Percentiles rank a stretch among this genome's conserved stretches.
Evolutionary conservation across 1,284 basidiomycete genomes (phyloP).

Genomic region (Trichosporon inkin): DNA sequence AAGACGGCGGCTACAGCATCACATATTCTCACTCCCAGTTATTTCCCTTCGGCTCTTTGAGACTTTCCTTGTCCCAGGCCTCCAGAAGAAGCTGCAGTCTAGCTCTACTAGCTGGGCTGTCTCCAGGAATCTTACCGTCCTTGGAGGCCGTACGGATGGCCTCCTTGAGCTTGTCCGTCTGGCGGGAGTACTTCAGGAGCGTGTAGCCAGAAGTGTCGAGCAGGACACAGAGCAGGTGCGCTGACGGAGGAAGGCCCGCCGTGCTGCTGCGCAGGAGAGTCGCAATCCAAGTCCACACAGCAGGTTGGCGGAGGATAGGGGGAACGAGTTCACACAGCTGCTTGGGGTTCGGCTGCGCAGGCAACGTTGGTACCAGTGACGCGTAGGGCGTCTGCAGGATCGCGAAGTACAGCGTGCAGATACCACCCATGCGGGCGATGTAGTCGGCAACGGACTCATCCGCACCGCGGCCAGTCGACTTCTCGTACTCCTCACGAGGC

Average conservation of each 20-base stretch:
- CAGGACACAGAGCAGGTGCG: constrained; percentile 55
- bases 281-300: constrained; percentile 65
- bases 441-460: constrained; percentile 64
- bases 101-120: constrained; percentile 35
- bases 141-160: constrained; percentile 57
- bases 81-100: constrained; percentile 31
- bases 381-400: constrained; percentile 58
- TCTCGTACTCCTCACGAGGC: constrained; percentile 59
- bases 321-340: constrained; percentile 53
- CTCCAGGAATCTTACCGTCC: constrained; percentile 32
- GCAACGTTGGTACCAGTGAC: constrained; percentile 37
- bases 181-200: constrained; percentile 62
- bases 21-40: constrained; percentile 19
- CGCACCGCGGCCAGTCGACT: constrained; percentile 60
- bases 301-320: constrained; percentile 60
- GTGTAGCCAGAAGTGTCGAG: constrained; percentile 67
- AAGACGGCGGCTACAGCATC: too few species aligned
- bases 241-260: constrained; percentile 34
- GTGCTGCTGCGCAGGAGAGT: constrained; percentile 20
- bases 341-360: constrained; percentile 34
- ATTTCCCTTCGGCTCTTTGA: constrained; percentile 21
- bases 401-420: constrained; percentile 83
- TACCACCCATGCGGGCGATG: constrained; percentile 69
- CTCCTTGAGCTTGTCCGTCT: constrained; percentile 71
- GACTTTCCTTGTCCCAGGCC: constrained; percentile 15